A percentile compares a stretch with the other conserved stretches of the same genome.
Conservation (phyloP, 106 monocot species). For the Hemerocallis citrina region DNA sequence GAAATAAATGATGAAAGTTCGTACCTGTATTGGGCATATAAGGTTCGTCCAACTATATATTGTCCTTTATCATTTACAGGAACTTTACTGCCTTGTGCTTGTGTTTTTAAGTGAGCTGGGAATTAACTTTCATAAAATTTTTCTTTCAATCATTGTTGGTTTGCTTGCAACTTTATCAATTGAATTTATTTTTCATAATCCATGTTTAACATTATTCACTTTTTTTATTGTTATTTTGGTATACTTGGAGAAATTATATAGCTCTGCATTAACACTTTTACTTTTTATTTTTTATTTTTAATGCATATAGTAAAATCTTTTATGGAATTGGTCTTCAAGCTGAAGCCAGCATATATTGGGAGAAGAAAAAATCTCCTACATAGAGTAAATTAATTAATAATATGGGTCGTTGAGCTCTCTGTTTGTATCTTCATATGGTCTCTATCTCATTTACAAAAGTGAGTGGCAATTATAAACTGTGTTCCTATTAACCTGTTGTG, state of each 20-base stretch:
- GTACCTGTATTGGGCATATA: slow-evolving; percentile 31
- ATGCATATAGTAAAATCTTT: no score
- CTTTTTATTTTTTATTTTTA: no score
- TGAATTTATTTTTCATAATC: background rate
- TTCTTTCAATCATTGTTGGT: background rate
- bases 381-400: no score
- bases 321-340: no score
- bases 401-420: no score
- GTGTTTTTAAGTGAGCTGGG: background rate
- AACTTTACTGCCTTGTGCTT: background rate
- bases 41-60: background rate
- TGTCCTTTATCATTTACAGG: background rate
- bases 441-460: no score
- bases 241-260: background rate
- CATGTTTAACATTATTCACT: background rate
- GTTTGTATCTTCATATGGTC: no score
- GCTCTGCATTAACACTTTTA: no score
- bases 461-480: no score
- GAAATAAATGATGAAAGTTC: slow-evolving; percentile 92
- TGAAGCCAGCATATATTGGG: no score
- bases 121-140: background rate
- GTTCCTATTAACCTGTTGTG: no score
- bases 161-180: background rate
- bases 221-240: background rate
- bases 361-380: no score